phyloP scores from a whole-genome alignment of 2,329 filamentous ascomycete genomes.

The Cadophora sp. region DNA sequence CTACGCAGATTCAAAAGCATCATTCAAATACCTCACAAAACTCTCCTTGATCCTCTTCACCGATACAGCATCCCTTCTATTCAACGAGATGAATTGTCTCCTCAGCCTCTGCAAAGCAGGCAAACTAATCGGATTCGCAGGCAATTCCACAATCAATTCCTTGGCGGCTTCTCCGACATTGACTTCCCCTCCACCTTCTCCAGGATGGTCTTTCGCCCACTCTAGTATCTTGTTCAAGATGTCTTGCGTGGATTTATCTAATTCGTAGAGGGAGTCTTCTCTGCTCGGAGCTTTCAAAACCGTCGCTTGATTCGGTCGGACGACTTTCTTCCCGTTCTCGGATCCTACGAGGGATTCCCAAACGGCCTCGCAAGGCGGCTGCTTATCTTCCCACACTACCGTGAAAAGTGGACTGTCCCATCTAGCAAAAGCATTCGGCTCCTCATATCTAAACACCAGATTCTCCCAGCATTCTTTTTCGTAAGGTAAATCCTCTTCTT shows the following conservation, averaged over 20 bases:
- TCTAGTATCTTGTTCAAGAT: constrained; percentile 74
- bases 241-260: constrained; percentile 81
- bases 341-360: constrained; percentile 74
- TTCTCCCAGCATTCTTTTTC: constrained; percentile 45
- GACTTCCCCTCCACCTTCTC: constrained; percentile 66
- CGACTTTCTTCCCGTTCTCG: constrained; percentile 65
- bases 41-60: constrained; percentile 64
- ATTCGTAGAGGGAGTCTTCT: constrained; percentile 78
- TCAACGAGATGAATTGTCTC: constrained; percentile 78
- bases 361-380: constrained; percentile 70
- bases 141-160: constrained; percentile 68
- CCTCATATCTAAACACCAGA: constrained; percentile 75
- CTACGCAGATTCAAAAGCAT: constrained; percentile 58
- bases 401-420: constrained; percentile 88
- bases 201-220: constrained; percentile 68
- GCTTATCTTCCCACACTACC: constrained; percentile 76
- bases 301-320: constrained; percentile 79
- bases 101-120: constrained; percentile 80
- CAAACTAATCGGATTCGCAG: constrained; percentile 69
- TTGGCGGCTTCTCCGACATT: constrained; percentile 47
- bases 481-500: constrained; percentile 43
- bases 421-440: constrained; percentile 82
- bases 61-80: constrained; percentile 69
- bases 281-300: constrained; percentile 68
- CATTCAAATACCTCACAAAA: constrained; percentile 72